Conservation (phyloP, 2,329 filamentous ascomycete species). For the Aphanoascus verrucosus region DNA sequence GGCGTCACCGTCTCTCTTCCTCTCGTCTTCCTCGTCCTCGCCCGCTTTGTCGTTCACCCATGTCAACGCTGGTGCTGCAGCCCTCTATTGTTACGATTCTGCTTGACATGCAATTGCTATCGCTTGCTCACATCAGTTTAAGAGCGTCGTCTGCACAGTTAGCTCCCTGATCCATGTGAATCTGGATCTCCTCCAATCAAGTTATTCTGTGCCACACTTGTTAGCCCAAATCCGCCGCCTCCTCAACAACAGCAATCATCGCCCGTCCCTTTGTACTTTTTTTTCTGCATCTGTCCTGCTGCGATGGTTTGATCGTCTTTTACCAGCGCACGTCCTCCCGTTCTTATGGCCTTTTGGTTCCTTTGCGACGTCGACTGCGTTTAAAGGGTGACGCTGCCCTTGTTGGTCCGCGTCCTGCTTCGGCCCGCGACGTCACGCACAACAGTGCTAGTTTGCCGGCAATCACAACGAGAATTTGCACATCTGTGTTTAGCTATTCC, state of each 20-base stretch:
- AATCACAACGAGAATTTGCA: background rate
- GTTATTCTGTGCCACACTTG: background rate
- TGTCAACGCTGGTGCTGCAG: conserved; percentile 2
- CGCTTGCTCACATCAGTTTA: background rate
- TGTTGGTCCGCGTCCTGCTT: conserved; percentile 1
- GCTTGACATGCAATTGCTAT: conserved; percentile 3
- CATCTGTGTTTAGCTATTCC: background rate
- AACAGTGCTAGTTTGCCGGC: background rate
- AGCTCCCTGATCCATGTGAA: conserved; percentile 4
- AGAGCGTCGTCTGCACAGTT: background rate
- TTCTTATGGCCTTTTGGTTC: background rate
- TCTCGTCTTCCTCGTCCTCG: background rate
- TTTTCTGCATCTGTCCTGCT: background rate
- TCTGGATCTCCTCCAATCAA: conserved; percentile 2
- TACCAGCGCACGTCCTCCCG: background rate
- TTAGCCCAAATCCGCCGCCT: background rate
- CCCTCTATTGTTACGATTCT: conserved; percentile 3
- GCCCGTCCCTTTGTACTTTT: background rate
- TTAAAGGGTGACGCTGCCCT: background rate
- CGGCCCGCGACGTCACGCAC: background rate
- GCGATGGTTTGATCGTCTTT: background rate
- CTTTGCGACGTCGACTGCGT: background rate
- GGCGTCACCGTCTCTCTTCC: background rate
- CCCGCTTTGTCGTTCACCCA: conserved; percentile 7
- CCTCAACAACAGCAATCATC: background rate